Percentiles rank a stretch among this genome's conserved stretches.
phyloP scores from a whole-genome alignment of 139 green algal genomes.

The Coccomyxa sp. region DNA sequence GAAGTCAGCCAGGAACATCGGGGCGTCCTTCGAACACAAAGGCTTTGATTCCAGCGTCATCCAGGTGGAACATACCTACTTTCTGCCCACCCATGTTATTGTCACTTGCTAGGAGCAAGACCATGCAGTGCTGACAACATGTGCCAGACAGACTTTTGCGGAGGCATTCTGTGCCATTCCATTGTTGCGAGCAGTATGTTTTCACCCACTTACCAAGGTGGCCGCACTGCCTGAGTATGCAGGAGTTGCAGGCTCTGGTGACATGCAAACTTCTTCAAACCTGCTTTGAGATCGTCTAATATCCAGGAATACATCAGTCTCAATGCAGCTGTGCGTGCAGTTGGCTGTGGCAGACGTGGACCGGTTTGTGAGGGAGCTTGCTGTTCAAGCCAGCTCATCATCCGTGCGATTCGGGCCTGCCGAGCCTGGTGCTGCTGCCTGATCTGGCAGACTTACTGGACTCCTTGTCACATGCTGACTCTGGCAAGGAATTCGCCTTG shows the following conservation, averaged over 20 bases:
- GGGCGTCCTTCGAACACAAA: background rate
- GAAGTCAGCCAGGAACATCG: background rate
- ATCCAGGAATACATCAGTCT: background rate
- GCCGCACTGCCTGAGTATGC: background rate
- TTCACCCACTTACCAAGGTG: background rate
- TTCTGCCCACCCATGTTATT: background rate
- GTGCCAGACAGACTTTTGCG: no score
- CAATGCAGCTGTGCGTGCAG: background rate
- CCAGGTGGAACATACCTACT: background rate
- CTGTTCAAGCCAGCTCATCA: no score
- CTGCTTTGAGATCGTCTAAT: background rate
- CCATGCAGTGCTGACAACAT: no score
- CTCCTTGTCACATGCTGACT: no score
- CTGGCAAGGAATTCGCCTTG: no score
- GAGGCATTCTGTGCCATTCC: no score
- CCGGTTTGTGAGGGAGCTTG: background rate
- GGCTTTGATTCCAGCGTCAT: constrained; percentile 1
- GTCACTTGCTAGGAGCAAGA: background rate
- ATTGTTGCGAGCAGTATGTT: background rate
- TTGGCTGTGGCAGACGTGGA: background rate
- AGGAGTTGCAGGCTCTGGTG: background rate
- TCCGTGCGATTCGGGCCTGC: no score
- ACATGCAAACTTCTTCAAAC: background rate
- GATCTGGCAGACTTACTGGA: no score
- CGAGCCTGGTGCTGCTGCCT: no score